Evolutionary conservation across 2,329 filamentous ascomycete species (phyloP).

Genomic region (Calonectria pseudoturangicola): DNA sequence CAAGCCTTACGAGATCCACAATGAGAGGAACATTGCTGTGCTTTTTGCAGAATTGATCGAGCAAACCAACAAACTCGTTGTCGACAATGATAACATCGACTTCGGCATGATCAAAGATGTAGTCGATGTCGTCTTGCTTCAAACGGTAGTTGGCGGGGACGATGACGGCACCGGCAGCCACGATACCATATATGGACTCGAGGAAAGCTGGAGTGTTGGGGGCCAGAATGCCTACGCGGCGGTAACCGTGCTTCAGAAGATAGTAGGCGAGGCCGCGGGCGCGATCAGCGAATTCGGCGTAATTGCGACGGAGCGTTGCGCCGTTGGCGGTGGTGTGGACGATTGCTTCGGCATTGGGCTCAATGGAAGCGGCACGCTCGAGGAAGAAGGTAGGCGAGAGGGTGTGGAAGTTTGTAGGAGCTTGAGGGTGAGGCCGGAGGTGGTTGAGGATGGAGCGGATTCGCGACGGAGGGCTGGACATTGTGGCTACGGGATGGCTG

Average conservation of each 20-base stretch:
- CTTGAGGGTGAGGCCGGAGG: conserved; percentile 62
- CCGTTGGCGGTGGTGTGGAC: conserved; percentile 89
- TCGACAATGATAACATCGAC: conserved; percentile 93
- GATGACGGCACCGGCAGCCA: conserved; percentile 85
- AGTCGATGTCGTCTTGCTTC: conserved; percentile 89
- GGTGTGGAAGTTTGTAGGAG: conserved; percentile 80
- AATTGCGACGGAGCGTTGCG: conserved; percentile 83
- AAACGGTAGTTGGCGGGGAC: conserved; percentile 80
- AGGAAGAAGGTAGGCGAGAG: conserved; percentile 93
- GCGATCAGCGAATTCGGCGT: conserved; percentile 88
- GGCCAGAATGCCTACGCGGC: conserved; percentile 88
- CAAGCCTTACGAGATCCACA: conserved; percentile 74
- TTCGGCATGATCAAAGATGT: conserved; percentile 92
- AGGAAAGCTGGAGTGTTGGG: conserved; percentile 97
- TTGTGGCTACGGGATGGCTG: conserved; percentile 57
- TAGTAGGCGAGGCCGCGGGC: conserved; percentile 93
- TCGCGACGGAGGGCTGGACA: conserved; percentile 79
- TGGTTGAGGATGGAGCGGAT: conserved; percentile 75
- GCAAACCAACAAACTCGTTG: conserved; percentile 82
- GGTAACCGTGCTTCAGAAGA: conserved; percentile 82
- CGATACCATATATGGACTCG: conserved; percentile 91
- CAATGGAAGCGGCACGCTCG: conserved; percentile 89
- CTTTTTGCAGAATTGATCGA: conserved; percentile 78
- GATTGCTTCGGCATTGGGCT: conserved; percentile 89
- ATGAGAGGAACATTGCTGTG: conserved; percentile 82